Evolutionary conservation across 2,329 filamentous ascomycete genomes (phyloP).

Genomic region (Pezicula neosporulosa): DNA sequence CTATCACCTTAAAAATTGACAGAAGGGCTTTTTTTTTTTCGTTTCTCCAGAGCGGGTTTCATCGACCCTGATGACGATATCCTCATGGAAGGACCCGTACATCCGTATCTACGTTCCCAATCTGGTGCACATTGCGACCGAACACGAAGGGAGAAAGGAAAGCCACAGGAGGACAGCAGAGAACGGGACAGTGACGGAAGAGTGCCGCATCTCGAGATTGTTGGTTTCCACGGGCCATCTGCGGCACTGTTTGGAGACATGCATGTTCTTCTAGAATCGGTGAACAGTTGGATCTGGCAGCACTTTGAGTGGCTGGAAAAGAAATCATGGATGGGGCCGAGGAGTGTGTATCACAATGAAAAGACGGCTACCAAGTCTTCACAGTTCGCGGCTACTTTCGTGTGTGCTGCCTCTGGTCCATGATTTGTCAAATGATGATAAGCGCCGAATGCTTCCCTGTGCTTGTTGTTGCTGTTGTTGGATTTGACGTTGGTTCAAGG

Average conservation of each 20-base stretch:
- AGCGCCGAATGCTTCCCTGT: not conserved
- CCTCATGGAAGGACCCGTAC: not conserved
- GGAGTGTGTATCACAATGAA: not conserved
- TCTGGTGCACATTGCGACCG: not conserved
- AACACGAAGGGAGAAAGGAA: too few species aligned
- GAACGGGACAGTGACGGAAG: too few species aligned
- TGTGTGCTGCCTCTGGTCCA: not conserved
- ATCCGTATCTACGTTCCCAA: not conserved
- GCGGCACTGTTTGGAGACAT: constrained; percentile 17
- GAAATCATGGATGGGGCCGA: not conserved
- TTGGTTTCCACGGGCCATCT: constrained; percentile 10
- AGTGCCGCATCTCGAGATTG: not conserved
- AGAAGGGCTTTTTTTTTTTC: not conserved
- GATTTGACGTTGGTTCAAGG: not conserved
- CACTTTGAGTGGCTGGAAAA: not conserved
- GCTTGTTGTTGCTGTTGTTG: not conserved
- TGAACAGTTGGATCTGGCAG: constrained; percentile 11
- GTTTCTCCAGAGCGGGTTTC: not conserved
- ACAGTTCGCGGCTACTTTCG: too few species aligned
- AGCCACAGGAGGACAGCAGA: too few species aligned
- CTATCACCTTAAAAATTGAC: not conserved
- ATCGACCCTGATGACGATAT: constrained; percentile 6
- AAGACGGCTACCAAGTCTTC: not conserved
- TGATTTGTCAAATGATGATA: not conserved
- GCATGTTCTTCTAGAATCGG: constrained; percentile 14